These are phyloP conservation scores for Eucalyptus marginata DNA, from an alignment of 345 rosid genomes.

Conservation along the genomic window DNA sequence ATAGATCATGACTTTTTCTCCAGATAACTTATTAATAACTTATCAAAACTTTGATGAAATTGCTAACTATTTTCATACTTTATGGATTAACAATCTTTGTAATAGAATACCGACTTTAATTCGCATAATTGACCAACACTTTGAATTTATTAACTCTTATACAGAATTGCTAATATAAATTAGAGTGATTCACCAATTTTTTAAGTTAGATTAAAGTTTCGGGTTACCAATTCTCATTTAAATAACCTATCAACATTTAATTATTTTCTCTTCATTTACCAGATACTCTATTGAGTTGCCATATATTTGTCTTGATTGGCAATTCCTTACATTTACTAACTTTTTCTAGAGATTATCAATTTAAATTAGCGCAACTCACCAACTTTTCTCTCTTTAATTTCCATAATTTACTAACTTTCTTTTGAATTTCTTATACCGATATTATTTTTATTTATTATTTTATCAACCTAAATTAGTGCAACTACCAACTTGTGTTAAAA, in stretches of 20 bases:
- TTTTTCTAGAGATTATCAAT: neutral
- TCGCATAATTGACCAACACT: neutral
- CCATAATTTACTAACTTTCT: neutral
- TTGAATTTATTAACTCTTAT: neutral
- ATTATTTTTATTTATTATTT: neutral
- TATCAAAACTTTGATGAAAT: neutral
- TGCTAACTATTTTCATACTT: neutral
- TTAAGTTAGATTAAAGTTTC: too few relatives aligned
- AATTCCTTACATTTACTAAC: neutral
- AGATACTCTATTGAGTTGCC: neutral
- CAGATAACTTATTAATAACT: neutral
- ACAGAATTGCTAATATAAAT: neutral
- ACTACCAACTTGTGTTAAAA: neutral
- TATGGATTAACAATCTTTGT: neutral
- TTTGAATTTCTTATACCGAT: neutral
- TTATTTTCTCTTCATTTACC: neutral
- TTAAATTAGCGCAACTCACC: neutral
- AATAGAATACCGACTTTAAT: neutral
- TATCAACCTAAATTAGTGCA: neutral
- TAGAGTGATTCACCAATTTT: neutral
- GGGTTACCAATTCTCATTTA: neutral
- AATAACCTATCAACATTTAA: neutral
- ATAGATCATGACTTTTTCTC: neutral
- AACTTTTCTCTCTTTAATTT: neutral
- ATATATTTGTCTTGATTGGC: neutral